Conservation (phyloP, 768 basidiomycete genomes). For the Naganishia randhawae region DNA sequence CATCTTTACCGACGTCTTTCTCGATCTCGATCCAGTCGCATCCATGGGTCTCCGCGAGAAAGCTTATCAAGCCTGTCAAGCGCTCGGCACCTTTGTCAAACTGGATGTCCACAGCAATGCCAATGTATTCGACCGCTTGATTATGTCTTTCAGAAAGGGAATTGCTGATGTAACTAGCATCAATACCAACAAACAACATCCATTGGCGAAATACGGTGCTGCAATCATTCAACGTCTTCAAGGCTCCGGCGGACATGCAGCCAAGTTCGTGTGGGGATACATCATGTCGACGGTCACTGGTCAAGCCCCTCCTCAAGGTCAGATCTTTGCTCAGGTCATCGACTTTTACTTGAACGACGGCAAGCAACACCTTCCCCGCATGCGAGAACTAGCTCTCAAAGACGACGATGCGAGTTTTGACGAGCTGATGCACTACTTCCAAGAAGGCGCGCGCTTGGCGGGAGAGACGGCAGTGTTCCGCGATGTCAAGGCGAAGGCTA, state of each 20-base stretch:
- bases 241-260: not conserved
- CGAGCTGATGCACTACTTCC: conserved; percentile 1
- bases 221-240: not conserved
- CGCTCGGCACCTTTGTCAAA: not conserved
- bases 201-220: not conserved
- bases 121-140: not conserved
- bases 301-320: not conserved
- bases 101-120: not conserved
- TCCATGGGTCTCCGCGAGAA: not conserved
- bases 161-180: not conserved
- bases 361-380: not conserved
- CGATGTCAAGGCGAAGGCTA: not conserved
- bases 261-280: not conserved
- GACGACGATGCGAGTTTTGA: not conserved
- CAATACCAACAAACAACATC: not conserved
- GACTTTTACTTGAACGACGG: not conserved
- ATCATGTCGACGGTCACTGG: not conserved
- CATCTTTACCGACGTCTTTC: not conserved
- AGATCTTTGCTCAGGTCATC: conserved; percentile 1
- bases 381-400: not conserved
- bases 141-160: not conserved
- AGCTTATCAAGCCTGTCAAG: not conserved
- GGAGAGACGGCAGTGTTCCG: not conserved
- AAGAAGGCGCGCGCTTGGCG: not conserved
- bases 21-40: not conserved